Percentiles rank a stretch among this genome's conserved stretches.
phyloP scores from a whole-genome alignment of 805 yeast genomes.

The Teunomyces tritomae region DNA sequence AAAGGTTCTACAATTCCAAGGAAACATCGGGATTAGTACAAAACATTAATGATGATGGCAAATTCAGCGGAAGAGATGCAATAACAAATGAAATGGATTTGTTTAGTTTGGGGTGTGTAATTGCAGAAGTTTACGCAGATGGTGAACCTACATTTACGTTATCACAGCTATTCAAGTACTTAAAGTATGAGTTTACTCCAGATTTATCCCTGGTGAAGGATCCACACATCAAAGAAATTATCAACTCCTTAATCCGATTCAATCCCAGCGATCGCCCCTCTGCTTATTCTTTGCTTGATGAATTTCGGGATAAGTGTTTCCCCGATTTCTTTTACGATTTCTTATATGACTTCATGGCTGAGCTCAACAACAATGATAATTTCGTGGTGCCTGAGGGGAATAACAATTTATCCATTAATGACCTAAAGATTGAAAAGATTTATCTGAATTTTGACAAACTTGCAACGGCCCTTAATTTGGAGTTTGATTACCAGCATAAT shows the following conservation, averaged over 20 bases:
- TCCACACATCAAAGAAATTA: conserved; percentile 48
- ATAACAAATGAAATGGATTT: conserved; percentile 74
- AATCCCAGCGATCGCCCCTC: conserved; percentile 60
- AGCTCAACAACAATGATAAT: conserved; percentile 22
- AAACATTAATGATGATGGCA: conserved; percentile 22
- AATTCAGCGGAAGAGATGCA: conserved; percentile 19
- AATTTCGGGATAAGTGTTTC: conserved; percentile 52
- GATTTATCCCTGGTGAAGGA: conserved; percentile 57
- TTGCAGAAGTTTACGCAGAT: conserved; percentile 84
- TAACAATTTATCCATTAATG: conserved; percentile 27
- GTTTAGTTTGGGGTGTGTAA: conserved; percentile 79
- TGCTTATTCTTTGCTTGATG: conserved; percentile 51
- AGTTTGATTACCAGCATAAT: background rate
- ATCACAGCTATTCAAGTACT: conserved; percentile 82
- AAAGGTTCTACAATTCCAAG: conserved; percentile 57
- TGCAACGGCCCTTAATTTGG: conserved; percentile 20
- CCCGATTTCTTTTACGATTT: conserved; percentile 69
- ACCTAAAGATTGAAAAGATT: conserved; percentile 55
- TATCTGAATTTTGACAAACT: conserved; percentile 56
- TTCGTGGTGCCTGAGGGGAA: conserved; percentile 13
- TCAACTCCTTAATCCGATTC: conserved; percentile 59
- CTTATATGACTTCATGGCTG: conserved; percentile 60
- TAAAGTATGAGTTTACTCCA: conserved; percentile 64
- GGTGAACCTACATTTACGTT: conserved; percentile 85
- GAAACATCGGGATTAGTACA: conserved; percentile 16